Conservation (phyloP, 345 rosid species). For the Citropsis articulata region DNA sequence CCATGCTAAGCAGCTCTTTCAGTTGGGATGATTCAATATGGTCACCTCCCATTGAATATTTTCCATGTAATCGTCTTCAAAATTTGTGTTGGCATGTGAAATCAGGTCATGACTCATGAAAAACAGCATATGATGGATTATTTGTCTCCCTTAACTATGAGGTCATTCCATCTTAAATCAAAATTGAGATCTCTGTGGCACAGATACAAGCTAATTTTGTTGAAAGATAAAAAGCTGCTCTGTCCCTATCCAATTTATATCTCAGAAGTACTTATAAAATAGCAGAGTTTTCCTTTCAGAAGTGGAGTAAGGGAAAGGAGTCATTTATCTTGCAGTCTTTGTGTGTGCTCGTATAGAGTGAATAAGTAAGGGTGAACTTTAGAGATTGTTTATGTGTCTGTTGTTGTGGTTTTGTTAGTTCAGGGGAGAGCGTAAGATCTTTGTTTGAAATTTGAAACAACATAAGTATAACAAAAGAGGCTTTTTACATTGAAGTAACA, state of each 20-base stretch:
- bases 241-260: background rate
- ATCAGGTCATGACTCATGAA: background rate
- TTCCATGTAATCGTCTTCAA: background rate
- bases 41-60: background rate
- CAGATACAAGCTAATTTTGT: background rate
- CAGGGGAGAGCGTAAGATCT: background rate
- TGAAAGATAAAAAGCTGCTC: background rate
- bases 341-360: background rate
- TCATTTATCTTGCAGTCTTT: background rate
- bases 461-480: conserved; percentile 15
- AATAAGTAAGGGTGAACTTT: background rate
- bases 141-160: background rate
- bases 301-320: background rate
- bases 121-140: background rate
- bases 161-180: background rate
- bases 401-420: conserved; percentile 8
- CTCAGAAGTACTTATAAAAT: background rate
- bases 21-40: conserved; percentile 4
- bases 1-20: background rate
- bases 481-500: background rate
- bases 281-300: background rate
- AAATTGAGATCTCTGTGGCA: background rate
- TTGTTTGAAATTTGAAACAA: conserved; percentile 16
- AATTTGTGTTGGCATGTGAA: background rate
- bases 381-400: background rate